These are phyloP conservation scores for Striga asiatica DNA, from an alignment of 257 asterid genomes.

Conservation along the genomic window DNA sequence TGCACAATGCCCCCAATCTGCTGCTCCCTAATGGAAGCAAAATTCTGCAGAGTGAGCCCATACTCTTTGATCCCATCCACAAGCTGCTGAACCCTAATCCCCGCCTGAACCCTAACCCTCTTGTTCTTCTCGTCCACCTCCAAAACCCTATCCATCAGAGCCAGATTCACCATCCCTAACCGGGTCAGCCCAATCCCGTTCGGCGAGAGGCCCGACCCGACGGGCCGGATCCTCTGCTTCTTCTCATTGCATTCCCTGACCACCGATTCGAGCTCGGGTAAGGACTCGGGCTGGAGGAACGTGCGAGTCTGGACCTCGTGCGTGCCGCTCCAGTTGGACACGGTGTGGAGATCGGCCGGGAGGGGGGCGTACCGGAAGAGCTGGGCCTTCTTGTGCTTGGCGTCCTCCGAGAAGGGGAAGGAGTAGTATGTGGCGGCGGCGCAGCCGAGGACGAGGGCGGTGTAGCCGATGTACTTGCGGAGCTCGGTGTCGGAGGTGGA, in stretches of 20 bases:
- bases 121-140: slow-evolving; percentile 77
- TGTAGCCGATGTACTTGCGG: slow-evolving; percentile 81
- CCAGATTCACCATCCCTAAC: slow-evolving; percentile 88
- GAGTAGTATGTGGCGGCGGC: slow-evolving; percentile 87
- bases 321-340: slow-evolving; percentile 95
- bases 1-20: slow-evolving; percentile 96
- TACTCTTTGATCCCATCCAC: slow-evolving; percentile 78
- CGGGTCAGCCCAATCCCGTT: slow-evolving; percentile 88
- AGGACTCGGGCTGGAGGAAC: slow-evolving; percentile 69
- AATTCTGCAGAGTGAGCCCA: slow-evolving; percentile 86
- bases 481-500: slow-evolving; percentile 61
- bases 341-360: slow-evolving; percentile 83
- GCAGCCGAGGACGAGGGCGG: slow-evolving; percentile 63
- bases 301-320: slow-evolving; percentile 88
- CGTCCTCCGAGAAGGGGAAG: slow-evolving; percentile 68
- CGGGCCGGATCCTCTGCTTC: slow-evolving; percentile 76
- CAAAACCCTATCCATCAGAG: slow-evolving; percentile 81
- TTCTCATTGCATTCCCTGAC: slow-evolving; percentile 49
- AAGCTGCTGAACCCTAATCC: slow-evolving; percentile 90
- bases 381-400: slow-evolving; percentile 77
- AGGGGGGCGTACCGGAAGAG: slow-evolving; percentile 88
- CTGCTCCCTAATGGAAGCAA: slow-evolving; percentile 92
- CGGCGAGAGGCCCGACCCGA: slow-evolving; percentile 88
- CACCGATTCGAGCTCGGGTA: slow-evolving; percentile 40
- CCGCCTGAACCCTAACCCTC: slow-evolving; percentile 85